Evolutionary conservation across 139 green algal genomes (phyloP).

Genomic region (Parachlorella kessleri): DNA sequence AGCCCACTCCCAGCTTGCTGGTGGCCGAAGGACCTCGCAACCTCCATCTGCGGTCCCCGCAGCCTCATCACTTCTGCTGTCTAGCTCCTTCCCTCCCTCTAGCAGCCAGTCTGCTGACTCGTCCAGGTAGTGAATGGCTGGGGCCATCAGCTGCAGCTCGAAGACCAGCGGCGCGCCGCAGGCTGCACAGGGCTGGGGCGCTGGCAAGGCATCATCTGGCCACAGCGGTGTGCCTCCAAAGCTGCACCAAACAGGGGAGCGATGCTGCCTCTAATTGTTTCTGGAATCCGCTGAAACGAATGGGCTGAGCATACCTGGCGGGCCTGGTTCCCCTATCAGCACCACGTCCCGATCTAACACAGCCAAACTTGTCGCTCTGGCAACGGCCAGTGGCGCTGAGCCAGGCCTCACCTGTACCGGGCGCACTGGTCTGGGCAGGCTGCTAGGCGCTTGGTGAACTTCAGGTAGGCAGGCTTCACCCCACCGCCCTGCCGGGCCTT

Average conservation of each 20-base stretch:
- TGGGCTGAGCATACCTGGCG: too few species aligned
- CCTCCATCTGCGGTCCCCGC: constrained; percentile 5
- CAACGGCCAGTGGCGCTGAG: too few species aligned
- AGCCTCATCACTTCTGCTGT: too few species aligned
- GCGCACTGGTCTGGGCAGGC: constrained; percentile 66
- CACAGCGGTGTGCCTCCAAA: constrained; percentile 39
- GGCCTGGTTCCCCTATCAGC: too few species aligned
- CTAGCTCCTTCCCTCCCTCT: too few species aligned
- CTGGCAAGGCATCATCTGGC: constrained; percentile 25
- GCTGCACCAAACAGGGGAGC: constrained; percentile 25
- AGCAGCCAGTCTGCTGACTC: constrained; percentile 56
- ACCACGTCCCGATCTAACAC: too few species aligned
- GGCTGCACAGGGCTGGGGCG: constrained; percentile 26
- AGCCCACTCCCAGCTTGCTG: constrained; percentile 64
- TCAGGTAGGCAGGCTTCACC: constrained; percentile 51
- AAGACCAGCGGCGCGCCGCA: constrained; percentile 51
- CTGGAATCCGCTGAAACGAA: too few species aligned
- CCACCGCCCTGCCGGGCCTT: constrained; percentile 13
- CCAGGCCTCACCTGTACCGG: constrained; percentile 34
- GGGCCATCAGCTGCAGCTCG: constrained; percentile 74
- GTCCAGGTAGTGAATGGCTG: constrained; percentile 54
- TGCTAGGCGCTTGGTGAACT: constrained; percentile 58
- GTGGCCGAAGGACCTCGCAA: constrained; percentile 26
- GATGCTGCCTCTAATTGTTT: too few species aligned
- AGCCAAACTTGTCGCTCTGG: too few species aligned